Evolutionary conservation across 805 yeast species (phyloP).

Genomic region (Wickerhamomyces queroliae): DNA sequence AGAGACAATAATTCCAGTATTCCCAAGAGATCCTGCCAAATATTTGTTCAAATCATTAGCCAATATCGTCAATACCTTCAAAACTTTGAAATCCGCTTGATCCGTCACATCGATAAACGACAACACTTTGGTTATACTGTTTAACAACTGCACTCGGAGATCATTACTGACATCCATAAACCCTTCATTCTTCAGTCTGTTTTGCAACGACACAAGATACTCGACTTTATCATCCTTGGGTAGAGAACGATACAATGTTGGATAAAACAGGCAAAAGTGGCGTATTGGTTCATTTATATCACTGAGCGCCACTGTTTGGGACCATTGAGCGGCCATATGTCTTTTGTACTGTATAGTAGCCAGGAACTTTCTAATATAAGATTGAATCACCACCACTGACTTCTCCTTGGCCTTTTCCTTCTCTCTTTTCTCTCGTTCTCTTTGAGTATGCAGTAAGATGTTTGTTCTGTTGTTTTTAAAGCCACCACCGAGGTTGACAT

Average conservation of each 20-base stretch:
- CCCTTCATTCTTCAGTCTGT: too few species aligned
- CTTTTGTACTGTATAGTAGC: conserved; percentile 25
- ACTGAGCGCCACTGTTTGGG: conserved; percentile 6
- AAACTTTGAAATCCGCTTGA: too few species aligned
- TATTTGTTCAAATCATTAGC: too few species aligned
- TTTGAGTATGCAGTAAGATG: conserved; percentile 57
- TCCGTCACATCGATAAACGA: too few species aligned
- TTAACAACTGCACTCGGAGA: too few species aligned
- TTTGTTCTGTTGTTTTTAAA: conserved; percentile 29
- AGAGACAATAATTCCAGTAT: too few species aligned
- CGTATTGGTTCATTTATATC: conserved; percentile 8
- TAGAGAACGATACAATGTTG: neutral
- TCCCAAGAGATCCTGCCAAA: too few species aligned
- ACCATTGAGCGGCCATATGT: conserved; percentile 18
- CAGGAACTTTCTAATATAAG: conserved; percentile 35
- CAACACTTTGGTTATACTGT: too few species aligned
- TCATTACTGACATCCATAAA: too few species aligned
- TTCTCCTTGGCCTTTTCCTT: conserved; percentile 39
- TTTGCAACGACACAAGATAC: too few species aligned
- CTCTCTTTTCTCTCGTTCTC: conserved; percentile 64
- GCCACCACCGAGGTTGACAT: conserved; percentile 54
- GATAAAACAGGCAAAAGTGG: conserved; percentile 28
- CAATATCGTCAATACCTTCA: too few species aligned
- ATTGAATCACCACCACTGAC: conserved; percentile 48
- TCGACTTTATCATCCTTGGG: too few species aligned